A percentile compares a stretch with the other conserved stretches of the same genome.
These are phyloP conservation scores for Heterococcus sp. DNA, from an alignment of 108 stramenopile genomes.

Conservation along the genomic window DNA sequence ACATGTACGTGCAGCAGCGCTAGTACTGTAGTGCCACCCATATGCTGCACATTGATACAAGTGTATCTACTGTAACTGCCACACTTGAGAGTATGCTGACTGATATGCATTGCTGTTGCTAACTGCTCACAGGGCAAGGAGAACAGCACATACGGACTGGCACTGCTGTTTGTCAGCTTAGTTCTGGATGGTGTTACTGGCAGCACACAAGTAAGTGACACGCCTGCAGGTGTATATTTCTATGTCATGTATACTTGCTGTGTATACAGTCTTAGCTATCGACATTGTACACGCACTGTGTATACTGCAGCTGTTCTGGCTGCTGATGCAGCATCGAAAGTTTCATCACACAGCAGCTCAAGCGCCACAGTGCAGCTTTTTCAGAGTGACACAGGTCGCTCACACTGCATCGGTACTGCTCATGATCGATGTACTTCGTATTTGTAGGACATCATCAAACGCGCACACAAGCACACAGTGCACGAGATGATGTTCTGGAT, in stretches of 20 bases:
- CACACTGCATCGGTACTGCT: background rate
- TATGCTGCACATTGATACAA: no score
- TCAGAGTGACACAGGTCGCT: no score
- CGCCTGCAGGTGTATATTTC: background rate
- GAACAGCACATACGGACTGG: conserved; percentile 46
- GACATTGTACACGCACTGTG: no score
- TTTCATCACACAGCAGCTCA: no score
- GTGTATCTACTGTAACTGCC: no score
- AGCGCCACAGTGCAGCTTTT: no score
- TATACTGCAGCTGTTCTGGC: no score
- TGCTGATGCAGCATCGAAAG: background rate
- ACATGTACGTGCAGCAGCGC: no score
- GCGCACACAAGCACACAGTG: conserved; percentile 60
- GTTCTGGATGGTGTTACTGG: conserved; percentile 50
- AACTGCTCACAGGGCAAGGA: conserved; percentile 40
- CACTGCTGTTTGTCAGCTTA: conserved; percentile 28
- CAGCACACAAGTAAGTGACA: conserved; percentile 14
- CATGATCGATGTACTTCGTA: background rate
- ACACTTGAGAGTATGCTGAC: no score
- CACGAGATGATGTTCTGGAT: conserved; percentile 83
- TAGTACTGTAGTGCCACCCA: no score
- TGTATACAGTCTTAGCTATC: no score
- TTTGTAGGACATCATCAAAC: conserved; percentile 67
- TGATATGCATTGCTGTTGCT: no score
- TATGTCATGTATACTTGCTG: background rate